These are phyloP conservation scores for Pichia terricola DNA, from an alignment of 1,139 yeast species.

Conservation along the genomic window DNA sequence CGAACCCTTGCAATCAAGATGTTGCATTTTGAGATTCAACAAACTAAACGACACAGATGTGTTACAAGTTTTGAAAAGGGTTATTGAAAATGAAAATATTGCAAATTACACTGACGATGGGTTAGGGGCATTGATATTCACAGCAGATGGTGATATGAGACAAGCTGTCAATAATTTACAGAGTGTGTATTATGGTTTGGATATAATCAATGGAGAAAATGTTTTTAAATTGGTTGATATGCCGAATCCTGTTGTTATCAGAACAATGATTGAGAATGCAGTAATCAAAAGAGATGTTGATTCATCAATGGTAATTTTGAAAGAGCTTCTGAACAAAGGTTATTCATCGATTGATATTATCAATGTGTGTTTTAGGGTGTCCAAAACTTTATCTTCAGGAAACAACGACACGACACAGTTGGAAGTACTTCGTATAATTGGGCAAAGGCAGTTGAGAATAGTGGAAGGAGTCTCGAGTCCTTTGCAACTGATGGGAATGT, in stretches of 20 bases:
- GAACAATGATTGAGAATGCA: slow-evolving; percentile 54
- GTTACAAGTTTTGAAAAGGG: slow-evolving; percentile 62
- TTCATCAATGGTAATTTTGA: slow-evolving; percentile 56
- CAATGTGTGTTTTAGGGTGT: slow-evolving; percentile 80
- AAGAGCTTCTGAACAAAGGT: slow-evolving; percentile 77
- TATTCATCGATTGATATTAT: slow-evolving; percentile 83
- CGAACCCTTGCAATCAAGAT: slow-evolving; percentile 93
- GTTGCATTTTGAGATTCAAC: slow-evolving; percentile 85
- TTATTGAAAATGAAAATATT: slow-evolving; percentile 47
- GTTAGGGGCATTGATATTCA: slow-evolving; percentile 83
- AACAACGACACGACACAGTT: slow-evolving; percentile 53
- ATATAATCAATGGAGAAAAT: slow-evolving; percentile 78
- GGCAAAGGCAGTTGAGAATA: slow-evolving; percentile 83
- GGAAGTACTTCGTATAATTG: slow-evolving; percentile 76
- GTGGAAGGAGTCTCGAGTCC: slow-evolving; percentile 89
- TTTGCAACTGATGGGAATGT: slow-evolving; percentile 44
- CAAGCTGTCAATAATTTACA: slow-evolving; percentile 93
- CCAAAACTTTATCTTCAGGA: slow-evolving; percentile 58
- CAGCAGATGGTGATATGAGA: slow-evolving; percentile 98
- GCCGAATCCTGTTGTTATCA: slow-evolving; percentile 87
- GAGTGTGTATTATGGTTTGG: slow-evolving; percentile 90
- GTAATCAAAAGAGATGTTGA: slow-evolving; percentile 35
- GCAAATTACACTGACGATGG: slow-evolving; percentile 74
- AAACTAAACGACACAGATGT: slow-evolving; percentile 81
- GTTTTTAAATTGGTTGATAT: slow-evolving; percentile 94